These are phyloP conservation scores for Fraxinus anomala DNA, from an alignment of 257 asterid species.

Conservation along the genomic window DNA sequence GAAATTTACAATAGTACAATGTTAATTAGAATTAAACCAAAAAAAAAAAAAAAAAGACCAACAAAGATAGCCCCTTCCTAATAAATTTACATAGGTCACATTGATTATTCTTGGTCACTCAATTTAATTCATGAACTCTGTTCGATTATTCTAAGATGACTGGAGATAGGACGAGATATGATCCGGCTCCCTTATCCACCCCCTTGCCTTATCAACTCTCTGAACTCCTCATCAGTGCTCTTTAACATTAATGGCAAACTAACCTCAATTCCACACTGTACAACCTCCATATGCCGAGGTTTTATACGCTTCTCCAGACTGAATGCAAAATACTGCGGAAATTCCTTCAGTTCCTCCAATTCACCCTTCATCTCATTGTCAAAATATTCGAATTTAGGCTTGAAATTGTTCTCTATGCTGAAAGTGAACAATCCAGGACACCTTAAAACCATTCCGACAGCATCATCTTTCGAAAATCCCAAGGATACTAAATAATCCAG, in stretches of 20 bases:
- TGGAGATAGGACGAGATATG: no score
- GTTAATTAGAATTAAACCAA: neutral
- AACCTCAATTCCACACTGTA: slow-evolving; percentile 47
- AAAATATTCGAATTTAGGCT: slow-evolving; percentile 77
- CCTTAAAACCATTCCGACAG: slow-evolving; percentile 67
- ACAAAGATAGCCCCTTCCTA: neutral
- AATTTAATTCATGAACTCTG: no score
- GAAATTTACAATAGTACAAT: no score
- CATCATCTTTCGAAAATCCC: slow-evolving; percentile 63
- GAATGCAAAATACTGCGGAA: slow-evolving; percentile 84
- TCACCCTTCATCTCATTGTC: slow-evolving; percentile 55
- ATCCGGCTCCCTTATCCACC: slow-evolving; percentile 20
- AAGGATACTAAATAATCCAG: slow-evolving; percentile 50
- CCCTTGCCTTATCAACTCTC: slow-evolving; percentile 42
- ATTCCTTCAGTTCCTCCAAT: slow-evolving; percentile 61
- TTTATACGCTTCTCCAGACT: slow-evolving; percentile 87
- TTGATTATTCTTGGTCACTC: neutral
- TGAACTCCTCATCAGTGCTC: slow-evolving; percentile 68
- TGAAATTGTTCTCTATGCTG: slow-evolving; percentile 77
- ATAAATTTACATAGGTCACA: neutral
- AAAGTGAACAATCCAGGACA: slow-evolving; percentile 82
- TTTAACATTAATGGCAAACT: slow-evolving; percentile 72
- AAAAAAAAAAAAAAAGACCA: neutral
- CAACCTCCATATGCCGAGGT: slow-evolving; percentile 58
- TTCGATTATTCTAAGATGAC: no score